Conservation (phyloP, 495 filamentous ascomycete species). For the Hypoxylon lienhwacheense region DNA sequence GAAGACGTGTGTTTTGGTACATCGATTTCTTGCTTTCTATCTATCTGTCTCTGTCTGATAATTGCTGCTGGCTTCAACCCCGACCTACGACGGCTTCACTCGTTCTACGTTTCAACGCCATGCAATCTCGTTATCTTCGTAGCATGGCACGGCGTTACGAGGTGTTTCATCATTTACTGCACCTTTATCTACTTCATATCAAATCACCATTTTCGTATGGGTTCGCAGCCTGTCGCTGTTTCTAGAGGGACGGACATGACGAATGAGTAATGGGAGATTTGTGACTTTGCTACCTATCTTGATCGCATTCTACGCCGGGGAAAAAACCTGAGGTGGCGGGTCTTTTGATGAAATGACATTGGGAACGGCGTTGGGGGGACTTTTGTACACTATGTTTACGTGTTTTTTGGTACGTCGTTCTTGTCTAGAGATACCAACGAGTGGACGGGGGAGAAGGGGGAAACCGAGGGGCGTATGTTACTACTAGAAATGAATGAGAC, state of each 20-base stretch:
- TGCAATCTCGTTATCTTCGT: slow-evolving; percentile 25
- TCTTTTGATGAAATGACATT: slow-evolving; percentile 23
- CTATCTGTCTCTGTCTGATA: slow-evolving; percentile 27
- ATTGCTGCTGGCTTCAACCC: slow-evolving; percentile 19
- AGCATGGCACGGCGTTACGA: slow-evolving; percentile 39
- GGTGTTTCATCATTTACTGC: slow-evolving; percentile 28
- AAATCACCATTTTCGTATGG: slow-evolving; percentile 13
- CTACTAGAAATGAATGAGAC: too few relatives aligned
- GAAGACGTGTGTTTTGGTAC: slow-evolving; percentile 26
- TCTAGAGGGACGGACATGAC: slow-evolving; percentile 38
- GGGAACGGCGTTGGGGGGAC: slow-evolving; percentile 31
- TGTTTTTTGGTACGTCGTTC: background rate
- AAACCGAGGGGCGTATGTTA: too few relatives aligned
- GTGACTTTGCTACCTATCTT: slow-evolving; percentile 11
- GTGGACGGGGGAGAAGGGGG: slow-evolving; percentile 20
- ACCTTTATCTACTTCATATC: slow-evolving; percentile 9
- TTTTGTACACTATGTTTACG: slow-evolving; percentile 26
- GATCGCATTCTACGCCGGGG: slow-evolving; percentile 21
- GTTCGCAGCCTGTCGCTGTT: slow-evolving; percentile 3
- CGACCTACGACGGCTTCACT: slow-evolving; percentile 17
- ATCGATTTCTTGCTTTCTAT: slow-evolving; percentile 6
- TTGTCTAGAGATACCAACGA: slow-evolving; percentile 30
- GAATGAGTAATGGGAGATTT: slow-evolving; percentile 34
- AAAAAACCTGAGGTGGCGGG: slow-evolving; percentile 22
- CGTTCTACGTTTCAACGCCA: slow-evolving; percentile 32